phyloP scores from a whole-genome alignment of 306 rosid species.

The Hippophae gyantsensis region DNA sequence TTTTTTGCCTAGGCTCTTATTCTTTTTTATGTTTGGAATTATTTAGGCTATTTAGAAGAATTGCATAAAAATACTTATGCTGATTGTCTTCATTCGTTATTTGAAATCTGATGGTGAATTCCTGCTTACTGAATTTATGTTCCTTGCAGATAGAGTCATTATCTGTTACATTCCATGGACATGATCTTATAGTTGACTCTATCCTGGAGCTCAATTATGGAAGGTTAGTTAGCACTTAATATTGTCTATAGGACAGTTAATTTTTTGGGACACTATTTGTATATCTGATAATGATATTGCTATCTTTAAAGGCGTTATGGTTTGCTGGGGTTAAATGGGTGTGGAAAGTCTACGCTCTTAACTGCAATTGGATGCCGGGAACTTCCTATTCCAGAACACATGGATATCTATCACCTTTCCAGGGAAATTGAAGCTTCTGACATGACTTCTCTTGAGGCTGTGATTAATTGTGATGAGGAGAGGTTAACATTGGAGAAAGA shows the following conservation, averaged over 20 bases:
- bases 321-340: slow-evolving; percentile 89
- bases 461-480: slow-evolving; percentile 90
- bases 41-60: no score
- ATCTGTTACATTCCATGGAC: slow-evolving; percentile 93
- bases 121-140: slow-evolving; percentile 9
- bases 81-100: background rate
- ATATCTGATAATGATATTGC: background rate
- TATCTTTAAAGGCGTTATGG: slow-evolving; percentile 66
- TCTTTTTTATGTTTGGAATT: no score
- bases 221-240: slow-evolving; percentile 37
- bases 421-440: slow-evolving; percentile 98
- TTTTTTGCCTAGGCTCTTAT: no score
- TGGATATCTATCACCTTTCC: slow-evolving; percentile 87
- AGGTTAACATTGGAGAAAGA: slow-evolving; percentile 80
- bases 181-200: slow-evolving; percentile 84
- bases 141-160: slow-evolving; percentile 79
- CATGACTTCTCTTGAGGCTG: slow-evolving; percentile 89
- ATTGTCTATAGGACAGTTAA: background rate
- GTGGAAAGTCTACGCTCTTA: slow-evolving; percentile 94
- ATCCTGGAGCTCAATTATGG: slow-evolving; percentile 96
- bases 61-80: no score
- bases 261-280: background rate
- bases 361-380: slow-evolving; percentile 78
- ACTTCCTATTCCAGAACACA: slow-evolving; percentile 94
- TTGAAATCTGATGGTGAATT: background rate